Percentiles rank a stretch among this genome's conserved stretches.
Evolutionary conservation across 192 early-diverging fungal species (phyloP).

Genomic region (Coemansia sp.): DNA sequence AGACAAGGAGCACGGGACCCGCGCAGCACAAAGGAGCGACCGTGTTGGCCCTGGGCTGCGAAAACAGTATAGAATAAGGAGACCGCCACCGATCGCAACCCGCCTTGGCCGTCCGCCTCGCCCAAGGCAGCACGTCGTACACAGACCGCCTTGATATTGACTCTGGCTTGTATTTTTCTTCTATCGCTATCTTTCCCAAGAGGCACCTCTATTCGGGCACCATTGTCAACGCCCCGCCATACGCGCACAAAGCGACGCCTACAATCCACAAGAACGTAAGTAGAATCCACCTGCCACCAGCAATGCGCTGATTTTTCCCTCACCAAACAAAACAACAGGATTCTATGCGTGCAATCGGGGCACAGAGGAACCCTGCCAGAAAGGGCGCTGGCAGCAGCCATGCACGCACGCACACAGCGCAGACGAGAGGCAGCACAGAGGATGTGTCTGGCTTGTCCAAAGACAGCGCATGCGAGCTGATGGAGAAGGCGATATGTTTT

Average conservation of each 20-base stretch:
- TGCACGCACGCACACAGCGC: slow-evolving; percentile 1
- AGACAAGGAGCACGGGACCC: background rate
- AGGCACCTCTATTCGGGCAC: background rate
- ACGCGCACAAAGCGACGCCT: background rate
- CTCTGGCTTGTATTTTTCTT: background rate
- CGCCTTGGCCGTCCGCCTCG: background rate
- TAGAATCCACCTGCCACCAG: background rate
- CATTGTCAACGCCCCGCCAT: background rate
- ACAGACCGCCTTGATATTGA: background rate
- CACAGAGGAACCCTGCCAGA: slow-evolving; percentile 2
- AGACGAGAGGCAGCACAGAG: background rate
- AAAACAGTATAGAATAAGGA: background rate
- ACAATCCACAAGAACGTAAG: slow-evolving; percentile 4
- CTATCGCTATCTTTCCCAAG: background rate
- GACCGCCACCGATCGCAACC: background rate
- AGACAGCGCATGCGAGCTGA: background rate
- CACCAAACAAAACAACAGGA: background rate
- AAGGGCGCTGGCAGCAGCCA: background rate
- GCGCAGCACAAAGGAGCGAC: background rate
- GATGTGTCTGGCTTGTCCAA: background rate
- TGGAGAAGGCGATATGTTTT: background rate
- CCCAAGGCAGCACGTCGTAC: background rate
- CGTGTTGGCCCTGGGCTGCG: background rate
- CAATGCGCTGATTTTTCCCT: background rate
- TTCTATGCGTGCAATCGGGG: slow-evolving; percentile 7